These are phyloP conservation scores for Mycogone perniciosa DNA, from an alignment of 2,329 filamentous ascomycete species.

Conservation along the genomic window DNA sequence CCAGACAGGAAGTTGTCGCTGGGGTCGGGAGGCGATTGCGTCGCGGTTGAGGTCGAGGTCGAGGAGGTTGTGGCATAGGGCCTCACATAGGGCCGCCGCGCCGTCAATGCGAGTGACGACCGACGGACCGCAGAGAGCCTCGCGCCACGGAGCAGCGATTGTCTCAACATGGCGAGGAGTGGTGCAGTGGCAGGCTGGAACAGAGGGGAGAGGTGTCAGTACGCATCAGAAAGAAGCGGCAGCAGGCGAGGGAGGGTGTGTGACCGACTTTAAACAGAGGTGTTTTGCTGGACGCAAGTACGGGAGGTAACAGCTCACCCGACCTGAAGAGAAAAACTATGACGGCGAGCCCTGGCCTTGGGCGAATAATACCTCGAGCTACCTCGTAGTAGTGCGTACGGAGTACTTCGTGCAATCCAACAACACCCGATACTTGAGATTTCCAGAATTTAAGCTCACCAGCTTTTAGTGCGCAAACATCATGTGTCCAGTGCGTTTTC, in stretches of 20 bases:
- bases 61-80: slow-evolving; percentile 28
- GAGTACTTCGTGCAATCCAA: too few relatives aligned
- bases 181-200: slow-evolving; percentile 1
- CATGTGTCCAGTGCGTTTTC: too few relatives aligned
- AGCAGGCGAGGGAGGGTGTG: not conserved
- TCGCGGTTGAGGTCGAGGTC: slow-evolving; percentile 29
- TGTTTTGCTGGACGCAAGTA: not conserved
- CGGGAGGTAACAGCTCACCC: too few relatives aligned
- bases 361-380: slow-evolving; percentile 1
- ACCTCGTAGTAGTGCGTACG: too few relatives aligned
- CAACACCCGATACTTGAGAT: too few relatives aligned
- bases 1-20: slow-evolving; percentile 96
- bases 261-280: not conserved
- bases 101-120: slow-evolving; percentile 39
- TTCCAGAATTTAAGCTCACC: too few relatives aligned
- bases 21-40: slow-evolving; percentile 59
- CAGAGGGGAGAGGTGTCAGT: slow-evolving; percentile 22
- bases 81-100: slow-evolving; percentile 43
- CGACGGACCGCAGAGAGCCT: slow-evolving; percentile 42
- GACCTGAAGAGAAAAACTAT: not conserved
- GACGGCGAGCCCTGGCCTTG: slow-evolving; percentile 6
- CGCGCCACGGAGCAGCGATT: slow-evolving; percentile 10
- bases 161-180: slow-evolving; percentile 9
- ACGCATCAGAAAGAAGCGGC: slow-evolving; percentile 11
- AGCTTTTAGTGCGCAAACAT: too few relatives aligned